phyloP scores from a whole-genome alignment of 75 land plant species.

The Azolla pinnata region DNA sequence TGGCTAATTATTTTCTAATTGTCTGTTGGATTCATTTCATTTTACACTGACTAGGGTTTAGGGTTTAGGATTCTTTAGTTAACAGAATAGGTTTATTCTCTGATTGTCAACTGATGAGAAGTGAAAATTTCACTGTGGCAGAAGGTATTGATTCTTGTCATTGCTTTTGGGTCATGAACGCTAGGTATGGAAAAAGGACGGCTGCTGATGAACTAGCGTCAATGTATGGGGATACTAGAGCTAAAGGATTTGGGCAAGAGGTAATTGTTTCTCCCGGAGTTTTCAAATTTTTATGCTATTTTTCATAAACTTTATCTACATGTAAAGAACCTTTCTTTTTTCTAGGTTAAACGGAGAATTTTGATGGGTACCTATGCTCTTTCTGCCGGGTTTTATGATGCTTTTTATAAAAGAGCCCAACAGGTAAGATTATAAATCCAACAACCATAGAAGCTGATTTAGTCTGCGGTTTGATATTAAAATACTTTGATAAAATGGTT shows the following conservation, averaged over 20 bases:
- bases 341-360: conserved; percentile 89
- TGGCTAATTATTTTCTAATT: no score
- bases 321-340: neutral
- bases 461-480: neutral
- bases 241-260: conserved; percentile 91
- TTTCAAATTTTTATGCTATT: neutral
- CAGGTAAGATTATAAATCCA: conserved; percentile 54
- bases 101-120: no score
- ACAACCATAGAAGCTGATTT: neutral
- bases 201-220: conserved; percentile 55
- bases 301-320: neutral
- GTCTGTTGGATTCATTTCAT: no score
- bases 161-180: neutral
- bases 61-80: no score
- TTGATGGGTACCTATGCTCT: conserved; percentile 95
- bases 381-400: conserved; percentile 96
- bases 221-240: conserved; percentile 77
- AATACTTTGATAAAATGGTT: neutral
- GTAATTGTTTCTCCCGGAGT: conserved; percentile 13
- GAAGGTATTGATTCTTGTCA: no score
- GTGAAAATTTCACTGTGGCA: no score
- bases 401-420: conserved; percentile 92
- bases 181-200: conserved; percentile 72
- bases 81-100: no score
- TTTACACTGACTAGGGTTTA: no score